Conservation (phyloP, 176 grass and related monocot species). For the Phoenix dactylifera region DNA sequence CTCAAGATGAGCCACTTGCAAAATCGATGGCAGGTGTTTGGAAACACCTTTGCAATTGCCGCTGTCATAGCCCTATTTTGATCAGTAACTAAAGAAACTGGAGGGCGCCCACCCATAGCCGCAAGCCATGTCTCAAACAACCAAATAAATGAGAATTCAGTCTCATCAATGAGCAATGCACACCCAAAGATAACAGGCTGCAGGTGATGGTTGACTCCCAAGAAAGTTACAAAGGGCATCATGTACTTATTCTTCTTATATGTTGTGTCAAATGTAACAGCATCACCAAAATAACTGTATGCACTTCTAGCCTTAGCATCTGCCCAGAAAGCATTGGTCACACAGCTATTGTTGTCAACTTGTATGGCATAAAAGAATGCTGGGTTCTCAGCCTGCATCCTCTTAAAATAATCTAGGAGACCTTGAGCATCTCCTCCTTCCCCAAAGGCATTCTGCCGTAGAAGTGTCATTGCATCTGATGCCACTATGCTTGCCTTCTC, state of each 20-base stretch:
- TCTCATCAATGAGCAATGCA: slow-evolving; percentile 73
- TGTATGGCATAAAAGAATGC: slow-evolving; percentile 76
- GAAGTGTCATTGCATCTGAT: slow-evolving; percentile 35
- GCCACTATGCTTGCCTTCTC: slow-evolving; percentile 30
- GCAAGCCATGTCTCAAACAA: slow-evolving; percentile 79
- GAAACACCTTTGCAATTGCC: slow-evolving; percentile 70
- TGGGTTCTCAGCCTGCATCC: slow-evolving; percentile 55
- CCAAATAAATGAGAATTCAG: slow-evolving; percentile 78
- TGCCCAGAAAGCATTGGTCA: slow-evolving; percentile 80
- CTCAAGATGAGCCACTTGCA: slow-evolving; percentile 86
- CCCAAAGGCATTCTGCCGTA: slow-evolving; percentile 55
- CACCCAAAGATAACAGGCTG: slow-evolving; percentile 72
- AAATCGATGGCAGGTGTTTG: slow-evolving; percentile 53
- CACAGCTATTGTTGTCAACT: slow-evolving; percentile 60
- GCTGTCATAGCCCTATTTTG: slow-evolving; percentile 67
- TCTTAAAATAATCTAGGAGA: slow-evolving; percentile 72
- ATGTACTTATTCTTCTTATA: slow-evolving; percentile 89
- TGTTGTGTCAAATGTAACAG: slow-evolving; percentile 68
- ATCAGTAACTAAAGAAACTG: slow-evolving; percentile 63
- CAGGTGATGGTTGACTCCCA: slow-evolving; percentile 87
- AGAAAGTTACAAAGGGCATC: slow-evolving; percentile 81
- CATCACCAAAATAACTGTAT: slow-evolving; percentile 74
- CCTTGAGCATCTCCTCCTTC: slow-evolving; percentile 54
- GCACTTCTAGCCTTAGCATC: slow-evolving; percentile 57
- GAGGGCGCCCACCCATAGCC: slow-evolving; percentile 54